Conservation (phyloP, 495 filamentous ascomycete species). For the Tuber brumale region DNA sequence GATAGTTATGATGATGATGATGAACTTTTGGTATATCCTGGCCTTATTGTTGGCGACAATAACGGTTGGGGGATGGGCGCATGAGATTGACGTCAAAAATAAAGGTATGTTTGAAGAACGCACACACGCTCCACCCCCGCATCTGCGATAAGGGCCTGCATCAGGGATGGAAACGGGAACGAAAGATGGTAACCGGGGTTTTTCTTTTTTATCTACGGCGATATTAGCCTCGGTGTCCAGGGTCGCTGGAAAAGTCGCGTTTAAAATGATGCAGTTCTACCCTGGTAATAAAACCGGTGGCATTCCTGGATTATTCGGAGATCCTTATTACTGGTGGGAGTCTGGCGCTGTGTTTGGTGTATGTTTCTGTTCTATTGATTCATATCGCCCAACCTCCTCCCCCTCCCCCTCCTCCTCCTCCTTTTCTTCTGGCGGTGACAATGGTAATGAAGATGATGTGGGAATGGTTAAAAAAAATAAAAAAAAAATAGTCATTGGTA, state of each 20-base stretch:
- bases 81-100: background rate
- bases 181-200: background rate
- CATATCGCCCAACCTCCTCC: background rate
- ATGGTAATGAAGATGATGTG: background rate
- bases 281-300: slow-evolving; percentile 57
- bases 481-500: slow-evolving; percentile 50
- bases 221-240: slow-evolving; percentile 57
- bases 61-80: background rate
- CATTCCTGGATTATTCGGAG: slow-evolving; percentile 53
- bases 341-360: slow-evolving; percentile 44
- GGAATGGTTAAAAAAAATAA: background rate
- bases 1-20: background rate
- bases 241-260: slow-evolving; percentile 53
- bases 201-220: background rate
- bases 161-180: background rate
- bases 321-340: slow-evolving; percentile 68
- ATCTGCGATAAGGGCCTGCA: background rate
- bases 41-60: background rate
- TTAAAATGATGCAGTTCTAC: slow-evolving; percentile 66
- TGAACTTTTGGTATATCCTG: background rate
- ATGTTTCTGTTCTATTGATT: background rate
- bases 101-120: background rate
- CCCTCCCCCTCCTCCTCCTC: background rate
- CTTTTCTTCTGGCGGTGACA: background rate
- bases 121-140: background rate